These are phyloP conservation scores for Grosmannia clavigera DNA, from an alignment of 2,329 filamentous ascomycete genomes.

Conservation along the genomic window DNA sequence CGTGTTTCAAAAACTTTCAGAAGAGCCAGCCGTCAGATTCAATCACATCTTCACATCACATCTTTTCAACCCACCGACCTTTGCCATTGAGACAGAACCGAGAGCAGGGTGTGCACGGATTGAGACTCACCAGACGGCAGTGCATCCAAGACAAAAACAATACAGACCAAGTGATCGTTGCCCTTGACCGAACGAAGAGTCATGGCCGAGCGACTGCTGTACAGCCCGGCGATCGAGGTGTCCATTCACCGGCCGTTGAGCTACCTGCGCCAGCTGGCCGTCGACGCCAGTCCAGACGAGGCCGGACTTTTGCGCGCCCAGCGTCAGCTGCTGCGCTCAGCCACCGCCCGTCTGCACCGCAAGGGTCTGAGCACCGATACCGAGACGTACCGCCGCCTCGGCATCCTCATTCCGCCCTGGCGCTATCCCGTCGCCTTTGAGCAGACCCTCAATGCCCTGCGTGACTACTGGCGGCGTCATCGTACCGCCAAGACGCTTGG, in stretches of 20 bases:
- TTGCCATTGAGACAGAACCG: neutral
- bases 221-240: conserved; percentile 3
- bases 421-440: conserved; percentile 4
- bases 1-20: neutral
- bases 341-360: conserved; percentile 1
- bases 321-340: conserved; percentile 1
- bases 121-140: neutral
- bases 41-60: no score
- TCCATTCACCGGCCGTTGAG: neutral
- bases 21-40: neutral
- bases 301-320: conserved; percentile 1
- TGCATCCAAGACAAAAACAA: neutral
- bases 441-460: neutral
- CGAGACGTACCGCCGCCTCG: conserved; percentile 8
- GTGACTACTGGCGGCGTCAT: conserved; percentile 8
- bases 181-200: neutral
- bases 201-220: conserved; percentile 1
- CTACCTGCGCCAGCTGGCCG: conserved; percentile 5
- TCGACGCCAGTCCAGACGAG: neutral
- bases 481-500: neutral
- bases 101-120: neutral
- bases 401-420: conserved; percentile 6
- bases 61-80: neutral
- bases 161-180: neutral
- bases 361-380: conserved; percentile 8